Conservation (phyloP, 164 flowering plant genomes). For the Aristolochia fimbriata region DNA sequence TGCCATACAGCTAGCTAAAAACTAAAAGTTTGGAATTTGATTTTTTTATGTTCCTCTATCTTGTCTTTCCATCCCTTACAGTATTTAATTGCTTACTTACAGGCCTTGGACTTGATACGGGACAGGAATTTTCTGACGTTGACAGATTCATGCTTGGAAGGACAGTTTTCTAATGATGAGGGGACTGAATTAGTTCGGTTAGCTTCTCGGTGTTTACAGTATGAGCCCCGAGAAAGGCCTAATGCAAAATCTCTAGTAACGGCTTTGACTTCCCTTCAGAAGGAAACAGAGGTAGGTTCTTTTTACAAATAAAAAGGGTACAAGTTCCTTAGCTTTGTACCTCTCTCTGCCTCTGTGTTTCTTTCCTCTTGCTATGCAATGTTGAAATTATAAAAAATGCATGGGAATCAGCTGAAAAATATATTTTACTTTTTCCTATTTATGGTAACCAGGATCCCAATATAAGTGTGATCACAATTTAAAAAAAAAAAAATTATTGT, state of each 20-base stretch:
- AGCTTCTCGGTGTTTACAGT: conserved; percentile 81
- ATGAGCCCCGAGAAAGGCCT: conserved; percentile 88
- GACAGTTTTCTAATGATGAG: conserved; percentile 77
- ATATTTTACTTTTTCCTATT: no score
- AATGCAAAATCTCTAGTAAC: conserved; percentile 72
- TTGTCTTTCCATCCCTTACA: not conserved
- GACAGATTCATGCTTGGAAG: conserved; percentile 92
- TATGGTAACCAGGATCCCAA: no score
- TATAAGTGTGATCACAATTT: no score
- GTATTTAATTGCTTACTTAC: conserved; percentile 9
- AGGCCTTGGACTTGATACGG: conserved; percentile 87
- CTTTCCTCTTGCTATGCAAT: not conserved
- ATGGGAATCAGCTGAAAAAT: no score
- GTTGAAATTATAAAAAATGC: no score
- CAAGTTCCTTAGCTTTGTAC: no score
- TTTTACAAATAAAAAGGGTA: not conserved
- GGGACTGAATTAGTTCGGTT: conserved; percentile 82
- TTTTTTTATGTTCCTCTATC: no score
- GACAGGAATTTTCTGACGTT: conserved; percentile 84
- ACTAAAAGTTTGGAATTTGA: no score
- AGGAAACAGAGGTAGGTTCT: conserved; percentile 56
- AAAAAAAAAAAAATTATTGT: no score
- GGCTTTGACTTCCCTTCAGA: conserved; percentile 75
- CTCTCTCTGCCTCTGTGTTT: not conserved
- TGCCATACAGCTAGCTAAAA: no score